Conservation (phyloP, 1,284 basidiomycete genomes). For the Tilletia setariae region DNA sequence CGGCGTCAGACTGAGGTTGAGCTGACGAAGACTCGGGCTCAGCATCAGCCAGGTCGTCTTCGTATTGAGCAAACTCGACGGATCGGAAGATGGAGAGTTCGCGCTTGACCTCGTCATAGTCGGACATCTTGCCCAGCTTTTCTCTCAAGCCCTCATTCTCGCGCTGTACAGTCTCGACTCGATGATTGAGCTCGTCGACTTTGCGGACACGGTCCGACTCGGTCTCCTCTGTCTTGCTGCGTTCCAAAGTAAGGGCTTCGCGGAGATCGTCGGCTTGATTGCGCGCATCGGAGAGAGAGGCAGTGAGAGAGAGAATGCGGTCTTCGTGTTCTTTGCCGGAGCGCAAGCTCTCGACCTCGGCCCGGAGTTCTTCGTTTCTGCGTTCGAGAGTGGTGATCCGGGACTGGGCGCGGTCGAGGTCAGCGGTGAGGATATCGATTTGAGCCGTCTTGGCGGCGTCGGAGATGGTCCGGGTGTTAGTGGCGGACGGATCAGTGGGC, state of each 20-base stretch:
- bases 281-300: conserved; percentile 15
- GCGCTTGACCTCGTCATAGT: conserved; percentile 73
- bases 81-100: conserved; percentile 43
- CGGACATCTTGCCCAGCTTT: conserved; percentile 37
- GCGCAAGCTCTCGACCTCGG: conserved; percentile 83
- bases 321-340: conserved; percentile 74
- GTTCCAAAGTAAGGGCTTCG: background rate
- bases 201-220: background rate
- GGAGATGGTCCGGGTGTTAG: background rate
- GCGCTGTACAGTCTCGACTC: conserved; percentile 44
- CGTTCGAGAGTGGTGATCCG: conserved; percentile 86
- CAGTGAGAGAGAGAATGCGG: conserved; percentile 59
- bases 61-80: conserved; percentile 52
- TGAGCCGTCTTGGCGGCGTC: conserved; percentile 25
- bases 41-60: conserved; percentile 57
- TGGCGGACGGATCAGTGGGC: background rate
- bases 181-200: conserved; percentile 38
- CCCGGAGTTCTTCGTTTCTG: conserved; percentile 84
- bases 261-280: conserved; percentile 7
- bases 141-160: background rate
- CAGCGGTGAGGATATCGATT: conserved; percentile 79
- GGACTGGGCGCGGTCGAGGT: conserved; percentile 86
- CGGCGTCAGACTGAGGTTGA: background rate
- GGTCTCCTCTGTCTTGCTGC: conserved; percentile 5
- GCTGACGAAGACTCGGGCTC: background rate